Percentiles rank a stretch among this genome's conserved stretches.
These are phyloP conservation scores for Kodamaea alishanica DNA, from an alignment of 1,139 yeast species.

Conservation along the genomic window DNA sequence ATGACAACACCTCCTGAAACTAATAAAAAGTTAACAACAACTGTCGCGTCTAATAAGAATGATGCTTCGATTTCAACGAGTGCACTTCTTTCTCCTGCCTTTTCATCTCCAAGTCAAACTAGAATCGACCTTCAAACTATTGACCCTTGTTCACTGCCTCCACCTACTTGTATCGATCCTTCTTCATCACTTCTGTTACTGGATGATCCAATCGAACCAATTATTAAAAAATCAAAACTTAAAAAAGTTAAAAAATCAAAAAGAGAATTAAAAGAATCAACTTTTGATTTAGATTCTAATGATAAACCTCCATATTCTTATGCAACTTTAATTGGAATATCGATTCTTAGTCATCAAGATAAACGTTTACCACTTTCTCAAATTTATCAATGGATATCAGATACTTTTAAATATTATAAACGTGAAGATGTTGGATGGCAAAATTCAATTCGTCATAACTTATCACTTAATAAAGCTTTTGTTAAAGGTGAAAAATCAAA, in stretches of 20 bases:
- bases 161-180: slow-evolving; percentile 14
- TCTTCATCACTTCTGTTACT: slow-evolving; percentile 13
- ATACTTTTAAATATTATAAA: slow-evolving; percentile 78
- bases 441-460: slow-evolving; percentile 81
- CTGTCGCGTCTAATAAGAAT: slow-evolving; percentile 3
- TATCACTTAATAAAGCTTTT: slow-evolving; percentile 82
- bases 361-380: slow-evolving; percentile 83
- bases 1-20: slow-evolving; percentile 40
- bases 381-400: slow-evolving; percentile 90
- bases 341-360: slow-evolving; percentile 79
- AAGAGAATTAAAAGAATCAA: slow-evolving; percentile 25
- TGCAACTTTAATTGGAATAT: slow-evolving; percentile 92
- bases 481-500: slow-evolving; percentile 88
- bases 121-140: neutral
- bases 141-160: slow-evolving; percentile 9
- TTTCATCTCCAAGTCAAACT: slow-evolving; percentile 37
- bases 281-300: slow-evolving; percentile 41
- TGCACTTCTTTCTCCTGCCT: slow-evolving; percentile 44
- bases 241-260: slow-evolving; percentile 20
- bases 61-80: neutral
- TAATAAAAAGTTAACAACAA: slow-evolving; percentile 5
- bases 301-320: slow-evolving; percentile 91
- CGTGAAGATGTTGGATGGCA: slow-evolving; percentile 93
- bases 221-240: slow-evolving; percentile 11
- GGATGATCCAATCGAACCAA: slow-evolving; percentile 7